phyloP scores from a whole-genome alignment of 164 flowering plant genomes.

The Annona cherimola region DNA sequence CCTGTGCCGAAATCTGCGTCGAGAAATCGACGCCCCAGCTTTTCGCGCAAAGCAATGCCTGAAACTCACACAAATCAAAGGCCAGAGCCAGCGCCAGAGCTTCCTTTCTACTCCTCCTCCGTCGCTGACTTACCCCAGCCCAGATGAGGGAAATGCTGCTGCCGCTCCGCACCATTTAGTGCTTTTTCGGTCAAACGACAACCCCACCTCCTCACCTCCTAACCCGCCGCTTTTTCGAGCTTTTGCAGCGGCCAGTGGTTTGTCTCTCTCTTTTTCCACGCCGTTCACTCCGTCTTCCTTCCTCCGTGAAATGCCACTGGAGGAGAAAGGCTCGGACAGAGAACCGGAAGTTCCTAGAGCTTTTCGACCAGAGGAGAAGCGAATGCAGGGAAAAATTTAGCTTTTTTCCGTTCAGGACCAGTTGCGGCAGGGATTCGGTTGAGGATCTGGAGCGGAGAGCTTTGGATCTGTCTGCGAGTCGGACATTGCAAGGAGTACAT shows the following conservation, averaged over 20 bases:
- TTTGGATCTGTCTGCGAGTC: not conserved
- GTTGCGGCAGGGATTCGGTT: not conserved
- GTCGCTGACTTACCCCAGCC: not conserved
- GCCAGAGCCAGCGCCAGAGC: too few relatives aligned
- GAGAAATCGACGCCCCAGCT: not conserved
- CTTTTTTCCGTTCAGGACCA: not conserved
- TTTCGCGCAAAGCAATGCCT: slow-evolving; percentile 23
- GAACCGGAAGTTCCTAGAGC: not conserved
- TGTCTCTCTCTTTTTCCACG: not conserved
- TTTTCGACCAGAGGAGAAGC: not conserved
- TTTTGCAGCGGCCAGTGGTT: not conserved
- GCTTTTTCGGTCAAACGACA: too few relatives aligned
- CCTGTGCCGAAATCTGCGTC: not conserved
- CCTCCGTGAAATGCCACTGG: not conserved
- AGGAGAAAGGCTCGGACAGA: not conserved
- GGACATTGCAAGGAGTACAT: not conserved
- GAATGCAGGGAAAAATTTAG: not conserved
- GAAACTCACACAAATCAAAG: slow-evolving; percentile 14
- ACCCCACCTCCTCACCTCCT: not conserved
- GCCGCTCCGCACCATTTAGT: not conserved
- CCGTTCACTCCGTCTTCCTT: not conserved
- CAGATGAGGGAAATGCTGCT: not conserved
- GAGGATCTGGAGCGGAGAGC: not conserved
- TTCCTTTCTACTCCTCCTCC: slow-evolving; percentile 3
- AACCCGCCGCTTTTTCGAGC: not conserved